These are phyloP conservation scores for Hymenotorrendiella dingleyae DNA, from an alignment of 2,329 filamentous ascomycete genomes.

Conservation along the genomic window DNA sequence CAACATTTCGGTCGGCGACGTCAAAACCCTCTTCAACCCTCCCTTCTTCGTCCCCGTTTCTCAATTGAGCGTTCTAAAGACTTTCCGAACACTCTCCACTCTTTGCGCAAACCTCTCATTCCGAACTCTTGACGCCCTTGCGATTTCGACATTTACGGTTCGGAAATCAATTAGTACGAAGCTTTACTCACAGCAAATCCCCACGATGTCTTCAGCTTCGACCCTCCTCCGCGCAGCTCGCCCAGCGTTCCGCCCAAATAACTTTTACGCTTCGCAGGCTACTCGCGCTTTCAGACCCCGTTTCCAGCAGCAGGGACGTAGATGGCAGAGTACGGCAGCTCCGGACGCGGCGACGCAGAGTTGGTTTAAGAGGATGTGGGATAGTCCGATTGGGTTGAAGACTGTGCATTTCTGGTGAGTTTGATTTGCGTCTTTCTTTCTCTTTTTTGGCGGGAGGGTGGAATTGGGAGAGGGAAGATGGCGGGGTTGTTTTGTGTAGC, in stretches of 20 bases:
- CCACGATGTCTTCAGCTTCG: constrained; percentile 20
- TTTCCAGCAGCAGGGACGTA: constrained; percentile 43
- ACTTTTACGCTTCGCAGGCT: constrained; percentile 43
- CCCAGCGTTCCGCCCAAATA: constrained; percentile 41
- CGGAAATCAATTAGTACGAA: neutral
- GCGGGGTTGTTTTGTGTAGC: neutral
- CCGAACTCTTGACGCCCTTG: neutral
- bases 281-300: constrained; percentile 37
- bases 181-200: neutral
- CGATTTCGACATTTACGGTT: neutral
- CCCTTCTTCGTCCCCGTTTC: neutral
- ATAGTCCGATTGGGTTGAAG: constrained; percentile 75
- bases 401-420: constrained; percentile 96
- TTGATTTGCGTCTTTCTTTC: constrained; percentile 1
- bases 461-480: neutral
- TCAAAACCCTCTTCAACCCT: neutral
- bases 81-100: neutral
- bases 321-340: constrained; percentile 62
- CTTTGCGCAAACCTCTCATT: neutral
- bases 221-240: constrained; percentile 47
- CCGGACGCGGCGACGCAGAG: constrained; percentile 37
- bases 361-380: constrained; percentile 76
- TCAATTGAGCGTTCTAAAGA: neutral
- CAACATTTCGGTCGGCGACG: neutral
- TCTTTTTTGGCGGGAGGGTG: neutral